Evolutionary conservation across 352 stramenopile genomes (phyloP).

Genomic region (Phytophthora constricta): DNA sequence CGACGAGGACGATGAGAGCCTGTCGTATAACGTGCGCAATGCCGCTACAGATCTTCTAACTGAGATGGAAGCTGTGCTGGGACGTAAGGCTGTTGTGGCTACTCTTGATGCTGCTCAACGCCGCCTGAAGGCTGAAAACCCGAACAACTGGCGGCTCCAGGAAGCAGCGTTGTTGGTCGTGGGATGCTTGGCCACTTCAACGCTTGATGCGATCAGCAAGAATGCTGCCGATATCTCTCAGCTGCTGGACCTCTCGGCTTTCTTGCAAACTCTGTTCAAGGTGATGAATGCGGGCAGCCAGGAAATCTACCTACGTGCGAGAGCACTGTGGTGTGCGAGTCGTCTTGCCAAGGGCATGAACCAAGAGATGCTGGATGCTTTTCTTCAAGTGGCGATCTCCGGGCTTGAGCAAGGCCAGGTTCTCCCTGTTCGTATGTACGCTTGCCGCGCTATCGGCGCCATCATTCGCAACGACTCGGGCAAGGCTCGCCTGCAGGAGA

Average conservation of each 20-base stretch:
- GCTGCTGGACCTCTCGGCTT: constrained; percentile 63
- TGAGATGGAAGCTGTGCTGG: constrained; percentile 71
- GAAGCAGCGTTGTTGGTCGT: constrained; percentile 80
- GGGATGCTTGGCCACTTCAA: constrained; percentile 64
- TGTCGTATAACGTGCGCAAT: constrained; percentile 83
- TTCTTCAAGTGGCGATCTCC: constrained; percentile 77
- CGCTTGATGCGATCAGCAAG: constrained; percentile 63
- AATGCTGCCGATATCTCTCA: constrained; percentile 52
- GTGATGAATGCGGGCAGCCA: constrained; percentile 73
- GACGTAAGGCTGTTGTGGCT: constrained; percentile 64
- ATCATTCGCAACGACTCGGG: constrained; percentile 70
- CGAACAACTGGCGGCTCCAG: constrained; percentile 71
- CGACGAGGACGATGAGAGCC: constrained; percentile 85
- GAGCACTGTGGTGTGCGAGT: constrained; percentile 84
- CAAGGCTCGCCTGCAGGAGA: constrained; percentile 62
- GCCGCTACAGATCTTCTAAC: constrained; percentile 66
- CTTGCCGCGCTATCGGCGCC: constrained; percentile 75
- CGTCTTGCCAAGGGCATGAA: constrained; percentile 74
- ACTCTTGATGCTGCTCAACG: constrained; percentile 63
- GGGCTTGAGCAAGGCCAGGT: constrained; percentile 75
- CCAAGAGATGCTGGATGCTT: constrained; percentile 71
- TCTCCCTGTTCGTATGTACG: constrained; percentile 79
- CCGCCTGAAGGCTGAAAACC: constrained; percentile 56
- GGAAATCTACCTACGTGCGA: constrained; percentile 79
- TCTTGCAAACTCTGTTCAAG: constrained; percentile 79